Conservation (phyloP, 2,329 filamentous ascomycete genomes). For the Fusarium bactridioides region DNA sequence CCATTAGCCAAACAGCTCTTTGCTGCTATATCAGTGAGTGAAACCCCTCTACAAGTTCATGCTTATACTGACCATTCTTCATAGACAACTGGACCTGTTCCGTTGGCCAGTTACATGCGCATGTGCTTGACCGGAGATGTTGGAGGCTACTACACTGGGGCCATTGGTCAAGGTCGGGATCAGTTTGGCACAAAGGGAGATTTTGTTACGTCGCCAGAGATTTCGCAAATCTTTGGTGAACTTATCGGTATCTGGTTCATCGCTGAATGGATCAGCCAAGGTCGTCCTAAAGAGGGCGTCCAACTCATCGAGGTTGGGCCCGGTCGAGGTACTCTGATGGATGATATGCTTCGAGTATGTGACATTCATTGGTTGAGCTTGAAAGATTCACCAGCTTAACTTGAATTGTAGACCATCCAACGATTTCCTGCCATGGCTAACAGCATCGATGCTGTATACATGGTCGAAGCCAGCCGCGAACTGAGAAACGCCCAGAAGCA, state of each 20-base stretch:
- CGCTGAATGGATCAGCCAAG: conserved; percentile 95
- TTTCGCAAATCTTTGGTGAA: conserved; percentile 96
- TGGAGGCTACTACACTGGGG: conserved; percentile 92
- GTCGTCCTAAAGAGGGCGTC: conserved; percentile 74
- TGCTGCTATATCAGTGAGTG: conserved; percentile 79
- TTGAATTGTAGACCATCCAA: conserved; percentile 72
- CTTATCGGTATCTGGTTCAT: conserved; percentile 94
- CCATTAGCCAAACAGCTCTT: conserved; percentile 87
- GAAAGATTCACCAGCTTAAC: neutral
- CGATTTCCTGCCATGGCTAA: conserved; percentile 81
- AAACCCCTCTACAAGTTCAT: too few relatives aligned
- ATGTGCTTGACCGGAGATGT: conserved; percentile 94
- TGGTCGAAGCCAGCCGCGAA: conserved; percentile 90
- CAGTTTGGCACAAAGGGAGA: conserved; percentile 94
- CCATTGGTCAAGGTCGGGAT: conserved; percentile 72
- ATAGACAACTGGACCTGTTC: conserved; percentile 82
- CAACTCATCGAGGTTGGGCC: conserved; percentile 95
- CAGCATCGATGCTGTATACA: conserved; percentile 85
- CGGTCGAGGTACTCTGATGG: conserved; percentile 94
- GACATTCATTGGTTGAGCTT: neutral
- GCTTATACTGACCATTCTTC: neutral
- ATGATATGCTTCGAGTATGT: conserved; percentile 87
- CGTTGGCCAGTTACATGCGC: conserved; percentile 95
- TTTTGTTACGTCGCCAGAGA: conserved; percentile 96
- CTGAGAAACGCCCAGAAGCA: conserved; percentile 80